Conservation (phyloP, 2,329 filamentous ascomycete genomes). For the Botryotinia narcissicola region DNA sequence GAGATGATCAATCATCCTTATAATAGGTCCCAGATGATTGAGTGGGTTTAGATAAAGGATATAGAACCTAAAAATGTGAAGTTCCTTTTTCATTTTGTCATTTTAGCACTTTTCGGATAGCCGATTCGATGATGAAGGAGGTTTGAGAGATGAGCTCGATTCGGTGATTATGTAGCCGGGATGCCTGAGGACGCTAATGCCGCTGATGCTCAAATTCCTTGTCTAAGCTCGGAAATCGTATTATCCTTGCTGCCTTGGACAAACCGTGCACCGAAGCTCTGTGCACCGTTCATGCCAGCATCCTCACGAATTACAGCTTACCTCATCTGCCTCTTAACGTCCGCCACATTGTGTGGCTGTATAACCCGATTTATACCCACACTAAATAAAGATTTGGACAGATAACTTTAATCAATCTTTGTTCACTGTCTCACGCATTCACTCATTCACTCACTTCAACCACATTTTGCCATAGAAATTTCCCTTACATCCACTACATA, state of each 20-base stretch:
- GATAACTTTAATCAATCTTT: slow-evolving; percentile 20
- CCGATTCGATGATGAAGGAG: slow-evolving; percentile 8
- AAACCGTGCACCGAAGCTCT: not conserved
- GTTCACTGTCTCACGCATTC: not conserved
- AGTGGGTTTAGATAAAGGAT: not conserved
- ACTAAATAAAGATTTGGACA: slow-evolving; percentile 11
- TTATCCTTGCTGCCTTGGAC: not conserved
- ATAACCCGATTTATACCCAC: not conserved
- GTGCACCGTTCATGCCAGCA: slow-evolving; percentile 1
- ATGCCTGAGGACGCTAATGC: not conserved
- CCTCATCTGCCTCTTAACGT: not conserved
- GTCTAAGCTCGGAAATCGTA: not conserved
- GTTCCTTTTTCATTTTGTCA: not conserved
- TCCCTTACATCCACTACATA: not conserved
- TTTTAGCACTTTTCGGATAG: slow-evolving; percentile 2
- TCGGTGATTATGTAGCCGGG: not conserved
- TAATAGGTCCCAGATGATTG: too few relatives aligned
- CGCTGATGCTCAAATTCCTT: not conserved
- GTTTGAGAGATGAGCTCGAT: not conserved
- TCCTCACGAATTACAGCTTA: not conserved
- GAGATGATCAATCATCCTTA: not conserved
- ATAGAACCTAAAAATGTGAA: not conserved
- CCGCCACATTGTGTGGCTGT: slow-evolving; percentile 7
- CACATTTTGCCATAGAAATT: not conserved
- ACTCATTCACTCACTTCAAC: slow-evolving; percentile 16